Conservation (phyloP, 352 stramenopile species). For the Globisporangium polare region DNA sequence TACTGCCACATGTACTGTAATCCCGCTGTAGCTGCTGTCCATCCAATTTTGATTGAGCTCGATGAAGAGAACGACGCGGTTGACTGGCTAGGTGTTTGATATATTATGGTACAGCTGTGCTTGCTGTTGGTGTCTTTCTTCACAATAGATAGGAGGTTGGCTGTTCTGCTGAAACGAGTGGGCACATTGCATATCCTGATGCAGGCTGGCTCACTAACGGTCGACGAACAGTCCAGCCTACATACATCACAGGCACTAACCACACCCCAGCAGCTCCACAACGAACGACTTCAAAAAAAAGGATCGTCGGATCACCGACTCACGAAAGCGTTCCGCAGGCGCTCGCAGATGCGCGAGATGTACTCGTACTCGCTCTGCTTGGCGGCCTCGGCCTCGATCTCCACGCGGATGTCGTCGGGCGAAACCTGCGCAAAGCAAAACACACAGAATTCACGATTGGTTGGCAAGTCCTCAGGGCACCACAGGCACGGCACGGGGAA, state of each 20-base stretch:
- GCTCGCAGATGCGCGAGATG: slow-evolving; percentile 46
- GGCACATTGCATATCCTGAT: not conserved
- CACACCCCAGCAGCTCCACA: slow-evolving; percentile 6
- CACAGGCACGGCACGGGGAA: not conserved
- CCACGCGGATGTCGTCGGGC: slow-evolving; percentile 33
- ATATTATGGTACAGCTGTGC: slow-evolving; percentile 43
- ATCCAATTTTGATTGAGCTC: not conserved
- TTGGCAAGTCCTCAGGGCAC: not conserved
- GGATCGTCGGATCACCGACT: slow-evolving; percentile 16
- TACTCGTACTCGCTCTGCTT: slow-evolving; percentile 40
- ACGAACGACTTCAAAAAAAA: slow-evolving; percentile 7
- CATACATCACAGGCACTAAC: not conserved
- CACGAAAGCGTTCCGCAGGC: slow-evolving; percentile 44
- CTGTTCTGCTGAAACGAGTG: not conserved
- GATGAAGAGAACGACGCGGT: slow-evolving; percentile 6
- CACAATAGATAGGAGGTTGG: slow-evolving; percentile 37
- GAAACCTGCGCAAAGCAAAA: slow-evolving; percentile 39
- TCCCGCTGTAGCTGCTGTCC: not conserved
- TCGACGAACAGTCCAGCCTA: slow-evolving; percentile 1
- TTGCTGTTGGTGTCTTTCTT: slow-evolving; percentile 11
- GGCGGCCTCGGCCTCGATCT: slow-evolving; percentile 39
- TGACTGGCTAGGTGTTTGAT: slow-evolving; percentile 19
- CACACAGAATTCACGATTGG: not conserved
- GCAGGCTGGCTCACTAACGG: slow-evolving; percentile 4
- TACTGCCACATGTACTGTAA: not conserved